Evolutionary conservation across 805 yeast genomes (phyloP), one percentile per base, ranked within the genome.

Genomic region (Suhomyces vadensis): DNA sequence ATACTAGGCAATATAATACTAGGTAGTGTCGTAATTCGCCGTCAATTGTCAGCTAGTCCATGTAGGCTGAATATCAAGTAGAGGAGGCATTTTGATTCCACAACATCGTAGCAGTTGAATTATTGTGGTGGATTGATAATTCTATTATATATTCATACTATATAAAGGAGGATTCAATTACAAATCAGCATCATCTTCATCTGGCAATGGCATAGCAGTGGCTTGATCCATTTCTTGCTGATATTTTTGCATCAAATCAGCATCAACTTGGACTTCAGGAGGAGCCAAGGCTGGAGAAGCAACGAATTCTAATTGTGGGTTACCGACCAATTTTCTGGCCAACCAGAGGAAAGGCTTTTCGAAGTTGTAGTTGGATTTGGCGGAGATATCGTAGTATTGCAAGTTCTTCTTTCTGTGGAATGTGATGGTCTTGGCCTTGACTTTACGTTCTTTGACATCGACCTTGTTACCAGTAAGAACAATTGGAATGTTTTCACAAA

Each of bases 401-500:
- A 94, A 82, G 81, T 94, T 94, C 85, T 94, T 94, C 95, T 94
- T 94, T 83, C 99, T 87, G 89, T 94, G 99, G 97, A 94, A 94
- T 59, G 99, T 94, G 79, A 94, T 94, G 68, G 97, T 88, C 83
- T 94, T 94, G 61, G 99, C 99, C 83, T 94, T 94, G 66, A 94
- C 99, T 78, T 94, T 94, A 77, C 99, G 87, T 81, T 94, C 99
- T 82, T 94, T 94, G 59, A 94, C 99, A 73, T 94, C 99, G 61
- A 94, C 99, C 79, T 94, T 94, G 87, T 94, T 94, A 78, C 99
- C 99, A 79, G 97, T 89, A 58, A 94, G 80, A 50, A 94, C 99
- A 64, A 94, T 94, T 63, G 99, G 99, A 62, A 94, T 94, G 83
- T 92, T 94, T 79, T 94, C 99, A 79, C 99, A 94, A 54, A 94